Conservation (phyloP, 1,284 basidiomycete genomes). For the Heterobasidion occidentale region DNA sequence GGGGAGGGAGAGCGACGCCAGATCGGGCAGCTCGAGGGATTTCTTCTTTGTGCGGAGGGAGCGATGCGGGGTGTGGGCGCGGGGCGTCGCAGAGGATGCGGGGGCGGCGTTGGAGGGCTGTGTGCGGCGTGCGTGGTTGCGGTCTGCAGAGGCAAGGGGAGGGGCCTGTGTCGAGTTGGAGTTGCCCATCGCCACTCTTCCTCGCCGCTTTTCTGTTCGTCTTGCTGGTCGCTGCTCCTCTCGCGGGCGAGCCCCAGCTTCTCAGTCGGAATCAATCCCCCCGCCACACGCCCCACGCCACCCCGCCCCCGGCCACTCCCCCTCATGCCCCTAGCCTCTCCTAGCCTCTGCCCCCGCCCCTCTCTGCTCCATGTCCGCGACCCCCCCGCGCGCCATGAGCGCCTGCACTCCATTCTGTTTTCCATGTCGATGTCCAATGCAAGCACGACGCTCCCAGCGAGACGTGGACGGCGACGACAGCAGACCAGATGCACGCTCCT, state of each 20-base stretch:
- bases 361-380: background rate
- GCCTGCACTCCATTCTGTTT: no score
- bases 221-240: background rate
- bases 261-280: no score
- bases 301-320: background rate
- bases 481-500: no score
- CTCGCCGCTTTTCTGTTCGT: background rate
- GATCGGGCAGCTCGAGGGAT: slow-evolving; percentile 71
- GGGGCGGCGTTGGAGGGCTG: background rate
- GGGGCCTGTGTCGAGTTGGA: background rate
- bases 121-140: background rate
- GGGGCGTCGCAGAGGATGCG: background rate
- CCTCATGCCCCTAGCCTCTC: background rate
- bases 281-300: background rate
- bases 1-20: slow-evolving; percentile 53
- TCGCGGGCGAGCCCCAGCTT: background rate
- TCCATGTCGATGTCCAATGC: no score
- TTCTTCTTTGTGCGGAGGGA: slow-evolving; percentile 63
- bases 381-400: background rate
- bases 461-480: no score
- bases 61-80: slow-evolving; percentile 21
- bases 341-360: background rate
- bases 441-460: no score
- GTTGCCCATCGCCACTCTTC: background rate
- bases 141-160: no score